Percentiles rank a stretch among this genome's conserved stretches.
Conservation (phyloP, 192 early-diverging fungal genomes). For the Coemansia furcata region DNA sequence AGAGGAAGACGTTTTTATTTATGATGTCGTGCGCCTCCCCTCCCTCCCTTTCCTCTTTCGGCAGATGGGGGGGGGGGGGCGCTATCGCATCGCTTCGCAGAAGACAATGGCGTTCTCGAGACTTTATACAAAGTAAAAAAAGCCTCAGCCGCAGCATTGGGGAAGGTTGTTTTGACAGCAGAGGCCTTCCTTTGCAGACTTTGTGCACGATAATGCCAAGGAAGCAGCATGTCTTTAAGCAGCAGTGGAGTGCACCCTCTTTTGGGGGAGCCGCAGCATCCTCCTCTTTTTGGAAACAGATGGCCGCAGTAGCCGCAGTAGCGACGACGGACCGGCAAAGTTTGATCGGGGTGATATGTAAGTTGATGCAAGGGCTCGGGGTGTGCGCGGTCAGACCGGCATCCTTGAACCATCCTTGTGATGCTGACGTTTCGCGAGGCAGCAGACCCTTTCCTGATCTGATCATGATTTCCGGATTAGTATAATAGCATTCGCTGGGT, state of each 20-base stretch:
- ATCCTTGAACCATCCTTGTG: background rate
- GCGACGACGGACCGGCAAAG: background rate
- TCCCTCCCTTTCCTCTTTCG: background rate
- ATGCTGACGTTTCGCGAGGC: background rate
- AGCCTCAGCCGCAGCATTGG: conserved; percentile 1
- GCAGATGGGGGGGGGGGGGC: background rate
- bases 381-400: background rate
- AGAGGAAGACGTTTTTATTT: background rate
- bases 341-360: background rate
- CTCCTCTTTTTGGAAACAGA: background rate
- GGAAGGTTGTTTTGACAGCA: background rate
- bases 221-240: background rate
- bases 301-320: background rate
- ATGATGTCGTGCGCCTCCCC: conserved; percentile 2
- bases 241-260: background rate
- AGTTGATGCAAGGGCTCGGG: background rate
- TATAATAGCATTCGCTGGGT: no score
- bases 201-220: background rate
- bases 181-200: background rate
- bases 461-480: no score
- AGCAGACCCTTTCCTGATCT: background rate
- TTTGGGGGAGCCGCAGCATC: background rate
- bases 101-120: background rate
- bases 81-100: background rate
- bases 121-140: background rate